Evolutionary conservation across 805 yeast species (phyloP), one percentile per base, ranked within the genome.

Genomic region (Cyberlindnera nakhonratchasimensis): DNA sequence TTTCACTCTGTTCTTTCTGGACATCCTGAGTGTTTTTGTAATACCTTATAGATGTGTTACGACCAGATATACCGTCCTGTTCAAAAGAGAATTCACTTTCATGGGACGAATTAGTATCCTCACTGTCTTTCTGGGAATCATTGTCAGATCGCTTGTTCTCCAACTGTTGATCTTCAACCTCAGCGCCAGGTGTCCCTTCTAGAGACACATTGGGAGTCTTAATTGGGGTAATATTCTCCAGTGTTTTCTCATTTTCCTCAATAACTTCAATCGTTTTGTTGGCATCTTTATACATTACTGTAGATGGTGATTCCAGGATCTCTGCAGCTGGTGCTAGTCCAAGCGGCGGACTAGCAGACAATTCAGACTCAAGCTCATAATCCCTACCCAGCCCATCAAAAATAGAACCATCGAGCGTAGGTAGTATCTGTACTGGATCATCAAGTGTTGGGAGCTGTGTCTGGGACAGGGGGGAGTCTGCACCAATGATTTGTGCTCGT

Each of bases 1-100:
- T 39, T 2, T 38, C 41, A 7, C 34, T 30, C 14, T 45, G 43
- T 6, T 47, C 50, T 7, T 35, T 32, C 2, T 48, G 45, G 1
- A 50, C 46, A 34, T 63, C 55, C 5, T 42, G 37, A 4, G 48
- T 51, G 4, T 56, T 52, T 40, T 73, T 73, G 54, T 79, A 77
- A 54, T 77, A 77, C 44, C 74, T 71, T 18, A 73, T 69, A 0
- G 82, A 77, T 2, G 74, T 63, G 40, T 76, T 75, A 46, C 83
- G 63, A 3, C 77, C 78, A n/a, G 73, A 67, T 7, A 61, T 50
- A 2, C 59, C 62, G 14, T 67, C 70, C 32, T 66, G 64, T 36
- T 74, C 78, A 48, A 79, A 79, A 1, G 82, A 77, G 48, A 77
- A 79, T 40, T 65, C 57, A 37, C 65, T 61, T 13, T 42, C 53